A percentile compares a stretch with the other conserved stretches of the same genome.
phyloP scores from a whole-genome alignment of 1,284 basidiomycete species.

The Jaminaea rosea region DNA sequence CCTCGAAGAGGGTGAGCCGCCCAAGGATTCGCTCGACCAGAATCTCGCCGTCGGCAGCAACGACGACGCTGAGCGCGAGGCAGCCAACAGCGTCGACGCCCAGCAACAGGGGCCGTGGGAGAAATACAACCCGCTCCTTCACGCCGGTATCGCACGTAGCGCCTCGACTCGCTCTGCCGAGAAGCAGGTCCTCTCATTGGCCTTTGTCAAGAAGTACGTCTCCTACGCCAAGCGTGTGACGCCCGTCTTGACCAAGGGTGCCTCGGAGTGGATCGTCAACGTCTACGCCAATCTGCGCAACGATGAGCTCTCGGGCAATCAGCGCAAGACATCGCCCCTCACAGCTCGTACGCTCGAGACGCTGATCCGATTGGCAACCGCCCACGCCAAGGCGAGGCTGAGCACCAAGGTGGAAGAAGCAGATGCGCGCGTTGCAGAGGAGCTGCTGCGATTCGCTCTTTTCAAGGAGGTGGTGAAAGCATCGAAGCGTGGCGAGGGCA shows the following conservation, averaged over 20 bases:
- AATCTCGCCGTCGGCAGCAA: constrained; percentile 40
- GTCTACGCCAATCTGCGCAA: constrained; percentile 88
- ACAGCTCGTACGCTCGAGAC: constrained; percentile 99
- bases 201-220: constrained; percentile 97
- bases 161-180: constrained; percentile 33
- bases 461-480: constrained; percentile 89
- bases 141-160: constrained; percentile 62
- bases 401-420: constrained; percentile 72
- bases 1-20: constrained; percentile 75
- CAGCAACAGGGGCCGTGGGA: constrained; percentile 54
- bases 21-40: constrained; percentile 69
- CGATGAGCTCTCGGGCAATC: constrained; percentile 80
- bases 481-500: constrained; percentile 53
- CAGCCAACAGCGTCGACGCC: constrained; percentile 26
- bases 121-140: constrained; percentile 90
- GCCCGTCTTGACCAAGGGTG: constrained; percentile 80
- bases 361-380: constrained; percentile 91
- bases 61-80: constrained; percentile 22
- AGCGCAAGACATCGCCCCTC: constrained; percentile 91
- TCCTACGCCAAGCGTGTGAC: constrained; percentile 78
- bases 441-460: constrained; percentile 89
- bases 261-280: constrained; percentile 85
- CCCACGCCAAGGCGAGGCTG: constrained; percentile 90
- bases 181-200: constrained; percentile 78
- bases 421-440: constrained; percentile 85